Base-by-base conservation (phyloP, 2,329 filamentous ascomycete genomes). In the Colletotrichum tabaci region DNA sequence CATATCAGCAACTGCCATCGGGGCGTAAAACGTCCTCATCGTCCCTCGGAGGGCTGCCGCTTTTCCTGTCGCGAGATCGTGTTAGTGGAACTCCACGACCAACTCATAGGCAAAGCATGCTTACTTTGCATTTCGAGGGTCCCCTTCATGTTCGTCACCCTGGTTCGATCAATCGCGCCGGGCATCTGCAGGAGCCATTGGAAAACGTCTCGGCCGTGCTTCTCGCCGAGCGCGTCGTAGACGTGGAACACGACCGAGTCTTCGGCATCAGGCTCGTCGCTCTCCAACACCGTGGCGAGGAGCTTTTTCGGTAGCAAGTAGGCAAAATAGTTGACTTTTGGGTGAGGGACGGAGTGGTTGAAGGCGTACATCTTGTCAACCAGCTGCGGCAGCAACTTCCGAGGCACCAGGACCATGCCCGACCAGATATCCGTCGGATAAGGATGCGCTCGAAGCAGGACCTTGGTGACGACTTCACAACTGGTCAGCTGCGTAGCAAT, bases 381-480 rank as follows among this genome's bases (percentile, higher is more conserved):
- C 52, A 69, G 44, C 38, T 58, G 66, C 21, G 61, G 35, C 5
- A 65, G 12, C 23, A n/a, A 46, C 2, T 30, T 35, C 6, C 61
- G 66, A 12, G 66, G 61, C 10, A 69, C 50, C 5, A 65, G 16
- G 15, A 69, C 53, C 4, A 69, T 47, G 4, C 66, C 66, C 6
- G 66, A 69, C 61, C 66, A 69, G 9, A 69, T 69, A 0, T 69
- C 23, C 15, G 66, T 65, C n/a, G 66, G 66, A 53, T 69, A 69
- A 5, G 56, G 53, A 21, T 69, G 66, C 2, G 66, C 53, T 23
- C 66, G 61, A 16, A 65, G 66, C 10, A 69, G 53, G 1, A 58
- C 61, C 44, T 60, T 69, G 53, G 66, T 69, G n/a, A 65, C 47
- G 38, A 65, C 66, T 69, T 9, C 0, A 9, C 3, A 3, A 13